phyloP scores from a whole-genome alignment of 2,329 filamentous ascomycete species.

The Aspergillus pseudonomiae region DNA sequence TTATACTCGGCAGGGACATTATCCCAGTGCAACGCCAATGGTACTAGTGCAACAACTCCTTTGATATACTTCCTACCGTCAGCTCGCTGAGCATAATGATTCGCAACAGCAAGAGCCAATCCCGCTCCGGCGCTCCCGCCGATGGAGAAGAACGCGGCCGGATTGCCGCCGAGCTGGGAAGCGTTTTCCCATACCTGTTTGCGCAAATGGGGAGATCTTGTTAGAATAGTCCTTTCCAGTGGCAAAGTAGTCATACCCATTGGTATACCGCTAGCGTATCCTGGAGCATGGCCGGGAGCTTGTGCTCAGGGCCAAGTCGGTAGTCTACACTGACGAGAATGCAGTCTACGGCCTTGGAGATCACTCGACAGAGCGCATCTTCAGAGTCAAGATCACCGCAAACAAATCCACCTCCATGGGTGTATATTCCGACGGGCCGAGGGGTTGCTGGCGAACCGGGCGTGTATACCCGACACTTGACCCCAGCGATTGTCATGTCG shows the following conservation, averaged over 20 bases:
- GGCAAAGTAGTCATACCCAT: not conserved
- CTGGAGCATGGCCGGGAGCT: not conserved
- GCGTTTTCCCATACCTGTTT: not conserved
- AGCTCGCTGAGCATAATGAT: not conserved
- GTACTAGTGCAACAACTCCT: not conserved
- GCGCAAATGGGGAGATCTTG: not conserved
- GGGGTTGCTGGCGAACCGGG: too few relatives aligned
- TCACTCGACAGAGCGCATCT: not conserved
- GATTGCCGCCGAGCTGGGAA: not conserved
- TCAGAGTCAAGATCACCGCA: not conserved
- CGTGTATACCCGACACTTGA: too few relatives aligned
- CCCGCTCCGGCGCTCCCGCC: not conserved
- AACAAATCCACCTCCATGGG: not conserved
- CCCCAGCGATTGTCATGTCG: too few relatives aligned
- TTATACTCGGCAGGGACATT: not conserved
- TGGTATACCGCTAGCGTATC: not conserved
- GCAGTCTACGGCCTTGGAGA: not conserved
- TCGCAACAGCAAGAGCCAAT: not conserved
- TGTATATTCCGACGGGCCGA: not conserved
- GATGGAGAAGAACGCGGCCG: not conserved
- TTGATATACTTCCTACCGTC: not conserved
- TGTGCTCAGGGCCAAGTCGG: not conserved
- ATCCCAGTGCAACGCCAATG: not conserved
- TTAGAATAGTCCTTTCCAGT: not conserved
- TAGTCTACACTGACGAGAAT: not conserved